Conservation (phyloP, 1,284 basidiomycete genomes). For the Pulveroboletus ridleyi region DNA sequence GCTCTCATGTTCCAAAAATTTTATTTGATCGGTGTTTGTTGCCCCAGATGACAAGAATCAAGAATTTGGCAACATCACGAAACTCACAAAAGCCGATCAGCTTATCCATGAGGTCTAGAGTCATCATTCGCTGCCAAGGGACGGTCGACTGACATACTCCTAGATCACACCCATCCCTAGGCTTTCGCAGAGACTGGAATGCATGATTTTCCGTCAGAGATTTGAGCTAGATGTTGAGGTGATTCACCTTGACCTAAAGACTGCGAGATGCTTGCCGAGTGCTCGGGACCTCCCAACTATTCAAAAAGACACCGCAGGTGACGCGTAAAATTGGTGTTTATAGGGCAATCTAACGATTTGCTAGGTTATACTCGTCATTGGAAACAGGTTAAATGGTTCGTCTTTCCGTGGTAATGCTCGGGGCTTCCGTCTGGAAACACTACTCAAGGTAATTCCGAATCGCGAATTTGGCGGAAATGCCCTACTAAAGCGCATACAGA, state of each 20-base stretch:
- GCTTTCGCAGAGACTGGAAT: conserved; percentile 74
- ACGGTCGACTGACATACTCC: conserved; percentile 15
- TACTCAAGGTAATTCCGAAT: conserved; percentile 69
- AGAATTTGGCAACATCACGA: conserved; percentile 67
- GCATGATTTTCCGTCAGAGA: conserved; percentile 84
- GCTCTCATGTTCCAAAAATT: background rate
- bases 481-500: conserved; percentile 45
- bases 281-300: conserved; percentile 70
- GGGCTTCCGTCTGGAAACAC: conserved; percentile 84
- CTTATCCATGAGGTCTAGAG: conserved; percentile 76
- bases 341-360: conserved; percentile 14
- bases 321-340: conserved; percentile 1
- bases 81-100: conserved; percentile 85
- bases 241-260: conserved; percentile 82
- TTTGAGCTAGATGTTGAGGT: conserved; percentile 88
- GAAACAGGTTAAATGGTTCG: conserved; percentile 84
- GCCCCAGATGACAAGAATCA: conserved; percentile 63
- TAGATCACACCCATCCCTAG: conserved; percentile 85
- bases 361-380: conserved; percentile 76
- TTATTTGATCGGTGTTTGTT: background rate
- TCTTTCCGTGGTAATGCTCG: conserved; percentile 85
- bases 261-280: conserved; percentile 82
- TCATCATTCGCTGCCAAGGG: background rate
- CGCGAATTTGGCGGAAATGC: background rate
- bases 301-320: conserved; percentile 78